phyloP scores from a whole-genome alignment of 768 basidiomycete species.

The Leucocoprinus sp. region DNA sequence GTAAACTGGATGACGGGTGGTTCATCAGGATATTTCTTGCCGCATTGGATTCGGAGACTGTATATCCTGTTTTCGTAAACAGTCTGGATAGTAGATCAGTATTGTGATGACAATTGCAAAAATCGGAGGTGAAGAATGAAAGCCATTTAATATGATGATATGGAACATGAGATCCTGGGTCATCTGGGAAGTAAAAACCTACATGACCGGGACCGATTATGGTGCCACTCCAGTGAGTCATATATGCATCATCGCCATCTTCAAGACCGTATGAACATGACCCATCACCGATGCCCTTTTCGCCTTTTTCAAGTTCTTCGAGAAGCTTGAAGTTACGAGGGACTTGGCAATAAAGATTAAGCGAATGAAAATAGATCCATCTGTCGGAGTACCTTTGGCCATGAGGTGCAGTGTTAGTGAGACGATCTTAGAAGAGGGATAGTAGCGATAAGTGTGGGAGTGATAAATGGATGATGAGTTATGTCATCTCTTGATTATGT shows the following conservation, averaged over 20 bases:
- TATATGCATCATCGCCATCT: slow-evolving; percentile 92
- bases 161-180: neutral
- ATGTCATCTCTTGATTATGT: too few relatives aligned
- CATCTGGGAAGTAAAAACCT: slow-evolving; percentile 19
- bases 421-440: neutral
- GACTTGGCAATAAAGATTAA: slow-evolving; percentile 43
- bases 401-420: slow-evolving; percentile 19
- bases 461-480: neutral
- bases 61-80: slow-evolving; percentile 99
- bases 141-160: too few relatives aligned
- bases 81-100: slow-evolving; percentile 53
- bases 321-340: slow-evolving; percentile 95
- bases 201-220: slow-evolving; percentile 98
- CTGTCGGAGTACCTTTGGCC: slow-evolving; percentile 39
- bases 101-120: neutral
- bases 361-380: neutral
- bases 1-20: slow-evolving; percentile 81
- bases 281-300: slow-evolving; percentile 98
- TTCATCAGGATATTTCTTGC: slow-evolving; percentile 60
- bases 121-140: slow-evolving; percentile 5
- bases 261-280: slow-evolving; percentile 96
- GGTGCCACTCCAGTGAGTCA: slow-evolving; percentile 98
- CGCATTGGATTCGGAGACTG: slow-evolving; percentile 86
- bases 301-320: slow-evolving; percentile 98
- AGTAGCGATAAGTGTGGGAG: neutral